Conservation (phyloP, 805 yeast genomes). For the Cyberlindnera mrakii region DNA sequence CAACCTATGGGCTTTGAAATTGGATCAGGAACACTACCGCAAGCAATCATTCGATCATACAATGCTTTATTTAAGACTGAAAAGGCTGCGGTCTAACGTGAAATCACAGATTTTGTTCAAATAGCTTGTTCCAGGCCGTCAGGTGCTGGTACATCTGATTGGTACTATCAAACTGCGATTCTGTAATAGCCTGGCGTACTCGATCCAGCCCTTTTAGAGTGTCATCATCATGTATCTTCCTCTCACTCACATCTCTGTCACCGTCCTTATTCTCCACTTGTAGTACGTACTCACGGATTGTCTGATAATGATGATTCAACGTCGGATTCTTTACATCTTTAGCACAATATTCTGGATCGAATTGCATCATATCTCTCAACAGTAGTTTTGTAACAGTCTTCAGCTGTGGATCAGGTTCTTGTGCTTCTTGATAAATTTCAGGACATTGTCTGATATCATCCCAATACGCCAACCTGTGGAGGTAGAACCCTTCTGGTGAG, state of each 20-base stretch:
- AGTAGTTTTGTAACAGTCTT: constrained; percentile 19
- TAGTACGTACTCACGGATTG: constrained; percentile 58
- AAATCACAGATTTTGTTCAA: constrained; percentile 9
- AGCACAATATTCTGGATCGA: constrained; percentile 46
- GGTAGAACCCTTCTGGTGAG: constrained; percentile 56
- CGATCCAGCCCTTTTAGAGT: constrained; percentile 25
- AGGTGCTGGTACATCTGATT: constrained; percentile 23
- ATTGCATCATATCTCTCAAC: constrained; percentile 29
- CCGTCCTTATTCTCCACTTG: constrained; percentile 32
- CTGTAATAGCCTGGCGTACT: constrained; percentile 25
- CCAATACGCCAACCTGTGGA: constrained; percentile 63
- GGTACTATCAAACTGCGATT: constrained; percentile 20
- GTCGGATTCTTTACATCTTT: constrained; percentile 56
- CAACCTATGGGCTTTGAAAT: too few species aligned
- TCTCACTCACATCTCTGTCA: constrained; percentile 4
- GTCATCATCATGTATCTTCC: constrained; percentile 27
- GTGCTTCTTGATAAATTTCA: constrained; percentile 12
- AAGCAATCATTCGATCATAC: too few species aligned
- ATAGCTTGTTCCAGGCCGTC: constrained; percentile 28
- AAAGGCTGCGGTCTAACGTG: background rate
- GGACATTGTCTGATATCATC: constrained; percentile 76
- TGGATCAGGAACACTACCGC: too few species aligned
- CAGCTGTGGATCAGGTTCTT: constrained; percentile 8
- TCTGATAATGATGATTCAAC: constrained; percentile 58
- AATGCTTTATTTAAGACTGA: too few species aligned